phyloP scores from a whole-genome alignment of 2,329 filamentous ascomycete genomes.

The Orbilia brochopaga region DNA sequence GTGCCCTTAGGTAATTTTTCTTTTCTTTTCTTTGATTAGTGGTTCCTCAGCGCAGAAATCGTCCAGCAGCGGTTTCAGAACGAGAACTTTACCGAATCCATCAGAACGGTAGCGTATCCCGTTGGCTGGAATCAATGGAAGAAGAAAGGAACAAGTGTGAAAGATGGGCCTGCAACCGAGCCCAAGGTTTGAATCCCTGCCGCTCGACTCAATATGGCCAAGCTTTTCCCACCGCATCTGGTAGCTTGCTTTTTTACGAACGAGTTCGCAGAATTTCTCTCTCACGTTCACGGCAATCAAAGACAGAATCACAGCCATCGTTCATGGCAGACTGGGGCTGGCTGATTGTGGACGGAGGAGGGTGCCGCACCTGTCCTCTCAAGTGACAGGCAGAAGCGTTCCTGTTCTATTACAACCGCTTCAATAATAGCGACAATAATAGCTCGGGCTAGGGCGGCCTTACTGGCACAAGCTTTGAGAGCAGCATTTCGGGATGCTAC shows the following conservation, averaged over 20 bases:
- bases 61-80: constrained; percentile 32
- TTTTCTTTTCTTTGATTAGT: constrained; percentile 20
- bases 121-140: constrained; percentile 50
- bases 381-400: neutral
- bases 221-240: constrained; percentile 25
- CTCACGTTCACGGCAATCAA: constrained; percentile 40
- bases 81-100: constrained; percentile 49
- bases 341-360: constrained; percentile 32
- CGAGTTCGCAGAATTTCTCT: constrained; percentile 24
- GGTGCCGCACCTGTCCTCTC: neutral
- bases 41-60: constrained; percentile 30
- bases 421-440: neutral
- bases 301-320: constrained; percentile 38
- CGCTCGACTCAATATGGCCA: constrained; percentile 45
- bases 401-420: neutral
- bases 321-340: neutral
- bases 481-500: constrained; percentile 42
- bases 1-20: constrained; percentile 27
- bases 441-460: neutral
- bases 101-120: constrained; percentile 51
- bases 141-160: constrained; percentile 46
- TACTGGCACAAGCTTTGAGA: neutral
- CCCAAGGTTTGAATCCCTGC: constrained; percentile 50
- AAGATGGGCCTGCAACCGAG: constrained; percentile 51
- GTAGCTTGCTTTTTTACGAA: constrained; percentile 41